Base-by-base conservation (phyloP, 1,284 basidiomycete genomes). In the Blastosporella zonata region DNA sequence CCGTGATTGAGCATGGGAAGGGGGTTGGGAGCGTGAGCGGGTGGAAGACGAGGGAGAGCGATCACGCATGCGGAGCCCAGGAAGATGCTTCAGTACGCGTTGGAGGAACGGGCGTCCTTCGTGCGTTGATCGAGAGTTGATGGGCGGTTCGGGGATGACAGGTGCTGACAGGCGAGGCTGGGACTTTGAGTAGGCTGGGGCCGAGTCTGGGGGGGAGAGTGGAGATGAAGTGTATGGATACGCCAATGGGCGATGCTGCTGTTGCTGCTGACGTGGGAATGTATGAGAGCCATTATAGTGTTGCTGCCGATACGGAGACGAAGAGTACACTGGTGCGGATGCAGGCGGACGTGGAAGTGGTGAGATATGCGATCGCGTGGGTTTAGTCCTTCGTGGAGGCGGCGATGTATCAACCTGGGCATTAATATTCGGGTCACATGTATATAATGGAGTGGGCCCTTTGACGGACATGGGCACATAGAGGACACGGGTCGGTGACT, bases 401-500 rank as follows among this genome's bases (percentile, higher is more conserved):
- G 3, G 18, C 2, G 36, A 39, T 10, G 36, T 28, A 36, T 37
- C 17, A 18, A 22, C 13, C 22, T 37, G 36, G 10, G 5, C 35
- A 12, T 48, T 38, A 3, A 31, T 20, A 15, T 43, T 25, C 7
- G 40, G 17, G 8, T 20, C 47, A 43, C 31, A 29, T 17, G 17
- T 40, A 36, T 46, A 46, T 18, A 17, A 38, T 33, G 2, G 44
- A 13, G 39, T 25, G 5, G 40, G 50, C 31, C 38, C 25, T 1
- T 8, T 31, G 12, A 13, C 2, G 5, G 45, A 28, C 21, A 28
- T 43, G 10, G 49, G 33, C 20, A 17, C 25, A 25, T 43, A 23
- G 17, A 47, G 43, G 10, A 35, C 23, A n/a, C 47, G 47, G 9
- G 40, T 37, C 7, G 47, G 40, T 17, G 40, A 23, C 34, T 48